Evolutionary conservation across 257 asterid species (phyloP).

Genomic region (Voacanga thouarsii): DNA sequence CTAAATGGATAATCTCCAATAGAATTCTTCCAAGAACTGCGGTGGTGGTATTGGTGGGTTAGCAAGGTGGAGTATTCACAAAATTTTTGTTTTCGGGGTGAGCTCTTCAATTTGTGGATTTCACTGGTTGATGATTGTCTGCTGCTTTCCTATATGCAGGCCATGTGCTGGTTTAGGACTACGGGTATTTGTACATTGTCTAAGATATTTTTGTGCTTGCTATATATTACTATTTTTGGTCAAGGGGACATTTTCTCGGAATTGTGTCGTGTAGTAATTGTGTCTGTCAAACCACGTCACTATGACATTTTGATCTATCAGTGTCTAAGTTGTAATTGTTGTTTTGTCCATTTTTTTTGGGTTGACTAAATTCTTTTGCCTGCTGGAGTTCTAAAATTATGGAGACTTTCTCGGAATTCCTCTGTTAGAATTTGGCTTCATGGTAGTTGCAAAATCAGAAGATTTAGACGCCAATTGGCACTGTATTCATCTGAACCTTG

Average conservation of each 20-base stretch:
- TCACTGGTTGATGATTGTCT: not conserved
- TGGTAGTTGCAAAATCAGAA: not conserved
- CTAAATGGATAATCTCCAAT: not conserved
- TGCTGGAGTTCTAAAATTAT: not conserved
- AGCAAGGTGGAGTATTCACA: not conserved
- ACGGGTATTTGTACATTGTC: not conserved
- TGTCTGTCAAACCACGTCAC: not conserved
- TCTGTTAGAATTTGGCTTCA: not conserved
- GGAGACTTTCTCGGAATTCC: not conserved
- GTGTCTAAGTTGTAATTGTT: not conserved
- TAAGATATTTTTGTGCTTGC: not conserved
- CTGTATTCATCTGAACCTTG: not conserved
- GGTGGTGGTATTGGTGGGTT: not conserved
- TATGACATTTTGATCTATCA: not conserved
- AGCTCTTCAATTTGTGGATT: not conserved
- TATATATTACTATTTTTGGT: not conserved
- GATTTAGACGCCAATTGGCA: not conserved
- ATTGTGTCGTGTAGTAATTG: not conserved
- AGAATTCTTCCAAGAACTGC: not conserved
- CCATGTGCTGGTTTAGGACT: not conserved
- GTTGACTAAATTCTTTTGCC: constrained; percentile 5
- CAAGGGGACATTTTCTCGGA: not conserved
- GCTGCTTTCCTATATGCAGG: not conserved
- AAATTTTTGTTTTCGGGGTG: too few relatives aligned
- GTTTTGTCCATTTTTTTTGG: not conserved